Base-by-base conservation (phyloP, 192 early-diverging fungal species). In the Neocallimastix lanati region DNA sequence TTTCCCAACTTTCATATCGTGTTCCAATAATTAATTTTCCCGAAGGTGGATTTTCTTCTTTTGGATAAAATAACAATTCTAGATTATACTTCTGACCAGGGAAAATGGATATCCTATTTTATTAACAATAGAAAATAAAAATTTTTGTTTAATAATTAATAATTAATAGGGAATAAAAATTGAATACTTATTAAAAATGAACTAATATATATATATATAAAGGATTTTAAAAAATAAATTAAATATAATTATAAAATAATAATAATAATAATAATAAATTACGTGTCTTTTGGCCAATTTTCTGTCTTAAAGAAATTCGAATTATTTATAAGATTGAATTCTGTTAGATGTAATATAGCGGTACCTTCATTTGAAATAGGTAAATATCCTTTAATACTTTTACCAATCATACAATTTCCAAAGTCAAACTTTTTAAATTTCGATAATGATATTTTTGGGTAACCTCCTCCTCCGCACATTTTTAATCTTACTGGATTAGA, bases 341-440 rank as follows among this genome's bases (percentile, higher is more conserved):
- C 82, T 14, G 86, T 86, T 76, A 91, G 79, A 83, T 91, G 90
- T 27, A 91, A 81, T 6, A 91, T 82, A 7, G 90, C 90, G 78
- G 88, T 91, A n/a, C 90, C 90, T 83, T 91, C 90, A 80, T 91
- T 91, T 18, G 81, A 82, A 40, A 91, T 88, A 15, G 90, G 90
- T 21, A 91, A 81, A 29, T 85, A 85, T 21, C 88, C 88, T 28
- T 83, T 82, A 5, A 89, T 91, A 77, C 90, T 88, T 76, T 91
- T 91, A 30, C 90, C 90, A 29, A 90, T 90, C 88, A 90, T 90
- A 80, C 90, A 91, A 79, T 91, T 88, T 29, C 90, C 90, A 80
- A 91, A 91, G 79, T 91, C 90, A 81, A 91, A 91, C 36, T 88
- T 76, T 28, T 88, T 80, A 80, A 90, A 89, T 78, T 85, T 82